Percentiles rank a stretch among this genome's conserved stretches.
phyloP scores from a whole-genome alignment of 2,329 filamentous ascomycete genomes.

The Xylaria sp. region DNA sequence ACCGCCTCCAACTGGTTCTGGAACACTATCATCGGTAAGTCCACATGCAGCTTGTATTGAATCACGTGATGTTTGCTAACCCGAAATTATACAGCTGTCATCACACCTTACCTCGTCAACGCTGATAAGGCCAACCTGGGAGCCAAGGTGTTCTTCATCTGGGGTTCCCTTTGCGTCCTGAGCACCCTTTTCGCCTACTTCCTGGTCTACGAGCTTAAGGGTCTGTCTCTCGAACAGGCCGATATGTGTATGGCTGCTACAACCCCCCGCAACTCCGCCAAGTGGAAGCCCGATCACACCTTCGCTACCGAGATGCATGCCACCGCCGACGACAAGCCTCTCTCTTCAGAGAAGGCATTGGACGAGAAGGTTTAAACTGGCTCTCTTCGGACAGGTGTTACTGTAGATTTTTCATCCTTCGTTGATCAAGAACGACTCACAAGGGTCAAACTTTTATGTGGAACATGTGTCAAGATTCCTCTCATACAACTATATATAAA shows the following conservation, averaged over 20 bases:
- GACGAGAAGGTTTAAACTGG: conserved; percentile 47
- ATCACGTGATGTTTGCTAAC: conserved; percentile 26
- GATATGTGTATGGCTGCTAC: conserved; percentile 70
- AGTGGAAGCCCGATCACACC: conserved; percentile 52
- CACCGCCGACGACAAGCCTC: conserved; percentile 43
- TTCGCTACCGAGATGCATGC: conserved; percentile 51
- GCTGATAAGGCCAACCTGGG: conserved; percentile 57
- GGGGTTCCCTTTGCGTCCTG: conserved; percentile 68
- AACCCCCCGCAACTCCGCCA: conserved; percentile 53
- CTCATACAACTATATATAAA: conserved; percentile 30
- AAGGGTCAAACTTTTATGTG: conserved; percentile 19
- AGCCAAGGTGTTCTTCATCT: conserved; percentile 66
- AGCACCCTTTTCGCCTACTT: conserved; percentile 68
- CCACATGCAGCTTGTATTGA: background rate
- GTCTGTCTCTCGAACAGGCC: conserved; percentile 77
- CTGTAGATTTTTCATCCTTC: conserved; percentile 30
- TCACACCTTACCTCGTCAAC: conserved; percentile 77
- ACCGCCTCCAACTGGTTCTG: conserved; percentile 81
- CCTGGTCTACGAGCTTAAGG: conserved; percentile 79
- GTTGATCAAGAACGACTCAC: conserved; percentile 23
- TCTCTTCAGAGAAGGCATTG: conserved; percentile 30
- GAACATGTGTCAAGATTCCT: conserved; percentile 30
- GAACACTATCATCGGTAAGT: conserved; percentile 64
- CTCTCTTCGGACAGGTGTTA: background rate
- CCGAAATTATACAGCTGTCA: conserved; percentile 57